Evolutionary conservation across 768 basidiomycete genomes (phyloP), one percentile per base, ranked within the genome.

Genomic region (Leccinum pellstonianum): DNA sequence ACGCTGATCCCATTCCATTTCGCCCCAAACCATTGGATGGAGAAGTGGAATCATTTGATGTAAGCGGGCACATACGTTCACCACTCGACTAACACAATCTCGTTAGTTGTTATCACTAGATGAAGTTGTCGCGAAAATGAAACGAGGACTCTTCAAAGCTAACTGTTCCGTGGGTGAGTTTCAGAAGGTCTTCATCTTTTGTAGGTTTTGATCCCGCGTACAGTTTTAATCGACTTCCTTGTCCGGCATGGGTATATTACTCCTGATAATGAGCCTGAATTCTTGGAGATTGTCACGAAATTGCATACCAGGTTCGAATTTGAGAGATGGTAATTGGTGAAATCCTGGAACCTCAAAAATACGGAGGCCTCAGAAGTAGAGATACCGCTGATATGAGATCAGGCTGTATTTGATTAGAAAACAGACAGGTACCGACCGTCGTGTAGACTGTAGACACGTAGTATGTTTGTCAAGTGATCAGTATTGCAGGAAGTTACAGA

Each of bases 11-110:
- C 17, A 72, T 77, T 14, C 73, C 79, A 17, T 84, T 89, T 62
- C 77, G 78, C 51, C 93, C 92, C 7, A 79, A 80, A 54, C 93
- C 95, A 0, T 78, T 84, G 21, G 97, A 99, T 64, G 95, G 93
- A 25, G 97, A 99, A 70, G 97, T 97, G 2, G 95, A 97, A 70
- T 87, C 83, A 1, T 99, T 99, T 65, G 85, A 93, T 77, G 95
- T 94, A 57, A 55, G 80, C 67, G 9, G 12, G 3, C 50, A 46
- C 11, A 52, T 53, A 5, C 31, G 25, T 21, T 47, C 38, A 27
- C n/a, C 5, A 5, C 27, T n/a, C 21, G 15, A 56, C 29, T 17
- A 19, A 56, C 41, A 5, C 17, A 12, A 54, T 38, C 7, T 7
- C 12, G 29, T 49, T 58, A 95, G 92, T 78, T 96, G 23, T 77